Percentiles rank a stretch among this genome's conserved stretches.
phyloP scores from a whole-genome alignment of 2,329 filamentous ascomycete species.

The Fusarium buxicola region DNA sequence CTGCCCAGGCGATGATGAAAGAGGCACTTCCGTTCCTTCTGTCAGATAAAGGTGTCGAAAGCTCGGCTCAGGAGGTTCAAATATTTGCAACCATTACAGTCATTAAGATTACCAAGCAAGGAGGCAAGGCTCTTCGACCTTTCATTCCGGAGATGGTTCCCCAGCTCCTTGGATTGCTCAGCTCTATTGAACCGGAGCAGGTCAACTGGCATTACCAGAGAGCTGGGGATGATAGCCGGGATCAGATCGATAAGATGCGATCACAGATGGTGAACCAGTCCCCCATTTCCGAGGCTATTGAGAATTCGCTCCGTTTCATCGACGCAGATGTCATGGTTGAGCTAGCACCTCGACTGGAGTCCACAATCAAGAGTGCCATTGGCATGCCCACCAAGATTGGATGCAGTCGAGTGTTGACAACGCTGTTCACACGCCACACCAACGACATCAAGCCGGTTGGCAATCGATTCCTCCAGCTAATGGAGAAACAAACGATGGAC shows the following conservation, averaged over 20 bases:
- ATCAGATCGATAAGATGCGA: constrained; percentile 89
- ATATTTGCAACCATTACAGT: constrained; percentile 85
- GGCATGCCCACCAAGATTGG: constrained; percentile 95
- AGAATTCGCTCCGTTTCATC: constrained; percentile 85
- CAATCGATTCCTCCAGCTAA: constrained; percentile 78
- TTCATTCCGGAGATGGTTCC: constrained; percentile 87
- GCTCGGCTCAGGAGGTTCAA: constrained; percentile 87
- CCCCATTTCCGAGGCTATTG: constrained; percentile 92
- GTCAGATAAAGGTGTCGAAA: constrained; percentile 90
- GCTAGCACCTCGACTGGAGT: constrained; percentile 78
- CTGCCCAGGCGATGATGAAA: constrained; percentile 82
- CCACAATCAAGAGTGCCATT: constrained; percentile 85
- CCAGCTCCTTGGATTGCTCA: constrained; percentile 83
- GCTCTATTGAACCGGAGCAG: constrained; percentile 87
- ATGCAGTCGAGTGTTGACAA: constrained; percentile 85
- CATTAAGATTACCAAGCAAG: constrained; percentile 89
- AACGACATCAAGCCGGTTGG: constrained; percentile 81
- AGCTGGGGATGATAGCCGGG: constrained; percentile 85
- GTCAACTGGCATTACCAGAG: constrained; percentile 95
- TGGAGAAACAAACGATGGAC: constrained; percentile 87
- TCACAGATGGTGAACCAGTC: constrained; percentile 85
- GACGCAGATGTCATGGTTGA: constrained; percentile 82
- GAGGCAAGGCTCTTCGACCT: constrained; percentile 79
- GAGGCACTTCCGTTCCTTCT: constrained; percentile 91
- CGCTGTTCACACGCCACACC: constrained; percentile 83